A percentile compares a stretch with the other conserved stretches of the same genome.
These are phyloP conservation scores for Colletotrichum australisinense DNA, from an alignment of 2,329 filamentous ascomycete species.

Conservation along the genomic window DNA sequence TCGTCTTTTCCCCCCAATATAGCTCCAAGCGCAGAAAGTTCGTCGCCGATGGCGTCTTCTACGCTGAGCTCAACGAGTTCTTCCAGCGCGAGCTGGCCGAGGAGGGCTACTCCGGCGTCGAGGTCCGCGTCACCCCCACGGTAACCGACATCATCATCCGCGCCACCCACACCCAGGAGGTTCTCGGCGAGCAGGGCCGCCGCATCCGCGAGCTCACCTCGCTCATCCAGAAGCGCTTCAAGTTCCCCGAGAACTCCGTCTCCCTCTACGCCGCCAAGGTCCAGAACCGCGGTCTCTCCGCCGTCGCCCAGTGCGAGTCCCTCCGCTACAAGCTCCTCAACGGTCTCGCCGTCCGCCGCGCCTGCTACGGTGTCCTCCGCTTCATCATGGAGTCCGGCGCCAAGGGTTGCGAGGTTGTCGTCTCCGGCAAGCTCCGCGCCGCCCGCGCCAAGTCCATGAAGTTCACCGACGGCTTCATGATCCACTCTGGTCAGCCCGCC, in stretches of 20 bases:
- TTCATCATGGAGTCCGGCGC: constrained; percentile 99
- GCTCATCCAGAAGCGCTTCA: constrained; percentile 99
- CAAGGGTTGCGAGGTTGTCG: constrained; percentile 99
- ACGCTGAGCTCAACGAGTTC: constrained; percentile 99
- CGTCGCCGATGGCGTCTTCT: constrained; percentile 99
- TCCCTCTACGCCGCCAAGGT: constrained; percentile 99
- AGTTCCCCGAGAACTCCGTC: constrained; percentile 99
- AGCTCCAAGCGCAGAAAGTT: constrained; percentile 96
- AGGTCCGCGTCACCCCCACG: constrained; percentile 99
- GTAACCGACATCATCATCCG: constrained; percentile 99
- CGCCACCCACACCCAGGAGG: constrained; percentile 99
- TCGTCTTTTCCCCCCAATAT: constrained; percentile 37
- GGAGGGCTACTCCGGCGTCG: constrained; percentile 99
- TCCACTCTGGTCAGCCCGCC: constrained; percentile 99
- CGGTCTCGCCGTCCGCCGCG: constrained; percentile 97
- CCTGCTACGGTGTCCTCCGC: constrained; percentile 99
- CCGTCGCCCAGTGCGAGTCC: constrained; percentile 99
- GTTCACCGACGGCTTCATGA: constrained; percentile 99
- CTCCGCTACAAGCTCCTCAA: constrained; percentile 99
- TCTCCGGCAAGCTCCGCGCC: constrained; percentile 98
- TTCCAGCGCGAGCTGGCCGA: constrained; percentile 99
- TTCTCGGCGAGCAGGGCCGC: constrained; percentile 99
- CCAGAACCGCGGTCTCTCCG: constrained; percentile 99
- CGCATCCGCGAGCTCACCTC: constrained; percentile 99
- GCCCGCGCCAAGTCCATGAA: constrained; percentile 99